Evolutionary conservation across 371 early-diverging fungal species (phyloP).

Genomic region (Apophysomyces variabilis): DNA sequence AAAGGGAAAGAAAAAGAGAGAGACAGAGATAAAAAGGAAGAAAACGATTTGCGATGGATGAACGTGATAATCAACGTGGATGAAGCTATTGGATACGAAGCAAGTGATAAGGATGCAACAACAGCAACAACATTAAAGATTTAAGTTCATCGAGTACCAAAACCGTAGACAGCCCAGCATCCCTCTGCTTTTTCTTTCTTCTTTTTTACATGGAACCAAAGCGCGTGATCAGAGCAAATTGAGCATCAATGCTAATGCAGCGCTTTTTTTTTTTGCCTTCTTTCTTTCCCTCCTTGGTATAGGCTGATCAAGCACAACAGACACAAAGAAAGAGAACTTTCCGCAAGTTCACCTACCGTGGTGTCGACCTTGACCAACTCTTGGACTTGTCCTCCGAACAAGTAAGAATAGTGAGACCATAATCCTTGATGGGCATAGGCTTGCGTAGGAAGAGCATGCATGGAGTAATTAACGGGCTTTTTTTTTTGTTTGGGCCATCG

Average conservation of each 20-base stretch:
- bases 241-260: not conserved
- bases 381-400: constrained; percentile 93
- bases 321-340: constrained; percentile 93
- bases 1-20: not conserved
- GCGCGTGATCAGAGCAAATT: not conserved
- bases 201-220: not conserved
- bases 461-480: not conserved
- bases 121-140: too few species aligned
- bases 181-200: not conserved
- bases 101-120: too few species aligned
- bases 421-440: not conserved
- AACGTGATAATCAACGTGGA: not conserved
- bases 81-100: too few species aligned
- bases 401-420: constrained; percentile 32
- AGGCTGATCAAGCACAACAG: constrained; percentile 58
- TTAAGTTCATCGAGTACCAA: too few species aligned
- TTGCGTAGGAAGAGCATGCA: not conserved
- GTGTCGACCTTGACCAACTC: constrained; percentile 92
- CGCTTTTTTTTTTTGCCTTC: not conserved
- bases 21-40: constrained; percentile 7
- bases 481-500: too few species aligned
- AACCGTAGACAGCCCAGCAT: too few species aligned
- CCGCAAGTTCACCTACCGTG: constrained; percentile 99
- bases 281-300: not conserved
- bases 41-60: constrained; percentile 4